Evolutionary conservation across 768 basidiomycete species (phyloP), one percentile per base, ranked within the genome.

Genomic region (Rubroboletus pulcherrimus): DNA sequence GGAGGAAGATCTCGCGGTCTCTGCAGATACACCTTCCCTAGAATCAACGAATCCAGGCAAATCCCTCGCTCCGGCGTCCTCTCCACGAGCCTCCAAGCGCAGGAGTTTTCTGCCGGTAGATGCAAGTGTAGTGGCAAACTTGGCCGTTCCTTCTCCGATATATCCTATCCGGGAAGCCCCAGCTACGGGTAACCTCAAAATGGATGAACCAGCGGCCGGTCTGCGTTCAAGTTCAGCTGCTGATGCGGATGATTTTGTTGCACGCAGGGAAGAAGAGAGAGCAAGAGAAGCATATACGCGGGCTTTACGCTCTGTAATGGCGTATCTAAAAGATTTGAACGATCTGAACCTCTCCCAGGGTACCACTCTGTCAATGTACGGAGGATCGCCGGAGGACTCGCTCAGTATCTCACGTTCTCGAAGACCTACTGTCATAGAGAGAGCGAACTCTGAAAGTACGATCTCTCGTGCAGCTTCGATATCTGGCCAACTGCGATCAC

Each of bases 261-360:
- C 78, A 51, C 81, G 82, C 37, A 81, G 80, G 52, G 89, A 91
- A 72, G 86, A 87, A 69, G 88, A 89, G 57, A 78, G 84, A 33
- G 81, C 78, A 17, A 78, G 83, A 31, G 89, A 91, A 65, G 79
- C 83, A 31, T 87, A 88, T 67, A 85, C 83, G 64, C 81, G 89
- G 42, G 93, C 92, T 33, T 78, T 99, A 50, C 83, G 91, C 53
- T 89, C 91, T 10, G 84, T 99, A 17, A 95, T 98, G 89, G 92
- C 93, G 7, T 99, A 98, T 71, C 80, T 99, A 19, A 85, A 86
- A 64, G 97, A 99, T 64, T 88, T 99, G 84, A 89, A 94, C 66
- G 97, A 99, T 66, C 77, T 99, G 31, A 86, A 86, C 17, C 71
- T 85, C 61, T 81, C 85, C 19, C 87, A 87, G 65, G 66, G 74